These are phyloP conservation scores for Emydomyces testavorans DNA, from an alignment of 2,329 filamentous ascomycete genomes.

Conservation along the genomic window DNA sequence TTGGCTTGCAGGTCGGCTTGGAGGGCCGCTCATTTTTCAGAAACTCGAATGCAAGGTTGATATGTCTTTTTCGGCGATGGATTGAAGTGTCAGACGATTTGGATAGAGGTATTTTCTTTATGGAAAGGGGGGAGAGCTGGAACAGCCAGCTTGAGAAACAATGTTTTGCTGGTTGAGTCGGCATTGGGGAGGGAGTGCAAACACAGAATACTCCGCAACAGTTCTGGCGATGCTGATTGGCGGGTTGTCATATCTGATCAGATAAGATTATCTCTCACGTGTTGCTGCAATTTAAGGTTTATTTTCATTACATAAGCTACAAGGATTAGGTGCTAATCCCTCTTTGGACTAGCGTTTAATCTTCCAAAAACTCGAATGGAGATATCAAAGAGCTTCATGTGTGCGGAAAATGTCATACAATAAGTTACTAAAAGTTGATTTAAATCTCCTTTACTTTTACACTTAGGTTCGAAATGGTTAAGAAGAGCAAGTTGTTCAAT, in stretches of 20 bases:
- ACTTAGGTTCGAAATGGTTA: slow-evolving; percentile 37
- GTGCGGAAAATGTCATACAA: background rate
- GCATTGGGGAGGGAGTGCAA: no score
- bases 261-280: slow-evolving; percentile 5
- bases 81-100: no score
- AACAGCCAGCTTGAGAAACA: no score
- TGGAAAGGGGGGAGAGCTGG: no score
- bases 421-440: no score
- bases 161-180: no score
- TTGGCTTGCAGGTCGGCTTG: slow-evolving; percentile 3
- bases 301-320: background rate
- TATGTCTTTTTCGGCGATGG: no score
- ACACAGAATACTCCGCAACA: no score
- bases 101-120: no score
- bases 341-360: slow-evolving; percentile 1
- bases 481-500: slow-evolving; percentile 47
- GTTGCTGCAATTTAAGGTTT: background rate
- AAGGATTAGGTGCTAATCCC: background rate
- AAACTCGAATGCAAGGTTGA: background rate
- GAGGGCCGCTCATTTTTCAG: slow-evolving; percentile 6
- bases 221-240: background rate
- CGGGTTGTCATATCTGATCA: background rate
- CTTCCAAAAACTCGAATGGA: slow-evolving; percentile 11
- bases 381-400: slow-evolving; percentile 3
- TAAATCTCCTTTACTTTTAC: no score